Conservation (phyloP, 1,284 basidiomycete species). For the Ustilago cynodontis region DNA sequence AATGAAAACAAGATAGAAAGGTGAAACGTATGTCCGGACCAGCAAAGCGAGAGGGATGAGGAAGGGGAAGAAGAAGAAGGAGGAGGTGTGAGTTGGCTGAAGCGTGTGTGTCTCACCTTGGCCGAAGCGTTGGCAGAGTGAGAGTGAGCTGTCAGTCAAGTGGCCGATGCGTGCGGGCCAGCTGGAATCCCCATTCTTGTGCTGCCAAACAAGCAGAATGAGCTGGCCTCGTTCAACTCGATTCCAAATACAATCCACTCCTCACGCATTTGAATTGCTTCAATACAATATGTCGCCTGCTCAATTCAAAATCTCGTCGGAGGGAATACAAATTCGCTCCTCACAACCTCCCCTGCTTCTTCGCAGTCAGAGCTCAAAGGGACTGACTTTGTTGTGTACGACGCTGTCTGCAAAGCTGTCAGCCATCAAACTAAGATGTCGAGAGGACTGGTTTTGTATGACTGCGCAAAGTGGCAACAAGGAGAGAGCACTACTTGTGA, state of each 20-base stretch:
- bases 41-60: neutral
- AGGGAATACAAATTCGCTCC: neutral
- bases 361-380: too few species aligned
- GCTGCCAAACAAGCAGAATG: neutral
- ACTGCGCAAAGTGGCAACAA: too few species aligned
- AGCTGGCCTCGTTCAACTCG: neutral
- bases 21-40: neutral
- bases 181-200: neutral
- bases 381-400: too few species aligned
- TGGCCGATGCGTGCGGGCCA: neutral
- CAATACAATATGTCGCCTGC: neutral
- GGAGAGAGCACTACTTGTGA: too few species aligned
- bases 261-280: neutral
- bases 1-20: neutral
- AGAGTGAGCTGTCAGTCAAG: neutral
- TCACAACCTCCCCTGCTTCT: neutral
- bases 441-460: too few species aligned
- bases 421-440: too few species aligned
- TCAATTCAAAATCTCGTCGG: neutral
- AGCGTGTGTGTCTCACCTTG: slow-evolving; percentile 10
- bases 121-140: neutral
- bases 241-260: neutral
- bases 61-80: neutral
- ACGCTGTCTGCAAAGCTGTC: too few species aligned
- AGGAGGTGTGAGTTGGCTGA: neutral